Percentiles rank a stretch among this genome's conserved stretches.
These are phyloP conservation scores for Vigna unguiculata DNA, from an alignment of 306 rosid genomes.

Conservation along the genomic window DNA sequence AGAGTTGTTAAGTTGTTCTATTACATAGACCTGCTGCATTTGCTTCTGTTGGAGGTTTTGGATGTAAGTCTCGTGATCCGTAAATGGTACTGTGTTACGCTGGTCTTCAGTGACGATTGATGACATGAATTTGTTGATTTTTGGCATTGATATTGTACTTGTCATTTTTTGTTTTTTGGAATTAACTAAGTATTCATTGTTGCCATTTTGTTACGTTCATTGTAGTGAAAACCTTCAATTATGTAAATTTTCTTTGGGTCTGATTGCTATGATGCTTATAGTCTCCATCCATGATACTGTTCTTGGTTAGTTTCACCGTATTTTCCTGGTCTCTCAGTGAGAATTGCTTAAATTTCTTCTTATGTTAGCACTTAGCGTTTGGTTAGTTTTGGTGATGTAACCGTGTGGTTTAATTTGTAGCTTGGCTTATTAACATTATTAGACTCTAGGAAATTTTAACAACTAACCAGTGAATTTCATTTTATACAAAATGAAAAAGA, in stretches of 20 bases:
- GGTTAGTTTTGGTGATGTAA: conserved; percentile 10
- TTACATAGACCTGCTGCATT: conserved; percentile 28
- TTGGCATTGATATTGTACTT: conserved; percentile 21
- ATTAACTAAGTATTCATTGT: conserved; percentile 12
- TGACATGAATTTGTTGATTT: conserved; percentile 4
- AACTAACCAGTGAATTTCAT: conserved; percentile 9
- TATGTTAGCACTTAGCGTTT: neutral
- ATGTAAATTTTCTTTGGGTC: conserved; percentile 32
- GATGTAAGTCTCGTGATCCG: conserved; percentile 12
- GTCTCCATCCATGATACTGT: neutral
- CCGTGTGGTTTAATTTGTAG: neutral
- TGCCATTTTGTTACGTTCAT: conserved; percentile 27
- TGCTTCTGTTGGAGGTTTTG: conserved; percentile 33
- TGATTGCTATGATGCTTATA: conserved; percentile 8
- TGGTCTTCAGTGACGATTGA: conserved; percentile 5
- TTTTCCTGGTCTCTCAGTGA: conserved; percentile 12
- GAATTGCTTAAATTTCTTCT: conserved; percentile 24
- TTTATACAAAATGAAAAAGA: conserved; percentile 28
- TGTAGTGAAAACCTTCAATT: conserved; percentile 9
- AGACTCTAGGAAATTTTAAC: conserved; percentile 13
- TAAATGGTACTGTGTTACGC: neutral
- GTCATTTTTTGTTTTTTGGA: conserved; percentile 20
- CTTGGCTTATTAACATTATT: conserved; percentile 15
- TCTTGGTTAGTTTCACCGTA: conserved; percentile 8
- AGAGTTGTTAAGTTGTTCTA: conserved; percentile 32